These are phyloP conservation scores for Euphrasia confusa DNA, from an alignment of 257 asterid genomes.

Conservation along the genomic window DNA sequence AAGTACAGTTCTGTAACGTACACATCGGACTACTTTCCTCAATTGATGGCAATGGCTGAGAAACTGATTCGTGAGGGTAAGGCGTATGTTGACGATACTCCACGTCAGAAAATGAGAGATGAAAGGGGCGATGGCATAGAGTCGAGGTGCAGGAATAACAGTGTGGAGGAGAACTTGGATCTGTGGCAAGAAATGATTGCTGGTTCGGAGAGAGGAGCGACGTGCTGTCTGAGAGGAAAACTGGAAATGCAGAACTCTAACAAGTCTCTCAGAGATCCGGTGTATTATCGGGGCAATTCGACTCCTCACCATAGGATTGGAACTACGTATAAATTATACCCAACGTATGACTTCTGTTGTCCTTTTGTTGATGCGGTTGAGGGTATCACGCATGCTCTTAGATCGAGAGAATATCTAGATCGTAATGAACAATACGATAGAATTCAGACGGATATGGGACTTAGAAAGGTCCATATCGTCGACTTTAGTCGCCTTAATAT, in stretches of 20 bases:
- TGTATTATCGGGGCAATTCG: constrained; percentile 86
- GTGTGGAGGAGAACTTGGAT: constrained; percentile 63
- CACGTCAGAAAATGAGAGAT: constrained; percentile 71
- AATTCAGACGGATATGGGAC: constrained; percentile 94
- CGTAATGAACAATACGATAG: constrained; percentile 85
- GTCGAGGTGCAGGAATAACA: constrained; percentile 57
- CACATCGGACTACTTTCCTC: constrained; percentile 87
- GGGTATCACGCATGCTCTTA: constrained; percentile 90
- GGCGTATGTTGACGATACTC: constrained; percentile 90
- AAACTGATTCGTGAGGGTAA: constrained; percentile 64
- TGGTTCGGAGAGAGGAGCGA: constrained; percentile 76
- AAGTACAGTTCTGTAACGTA: constrained; percentile 65
- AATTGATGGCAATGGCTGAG: constrained; percentile 89
- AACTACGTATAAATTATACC: constrained; percentile 69
- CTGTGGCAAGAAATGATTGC: constrained; percentile 92
- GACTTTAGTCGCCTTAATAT: constrained; percentile 89
- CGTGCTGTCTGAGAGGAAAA: constrained; percentile 87
- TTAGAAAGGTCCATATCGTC: constrained; percentile 64
- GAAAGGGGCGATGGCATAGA: constrained; percentile 93
- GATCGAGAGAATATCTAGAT: constrained; percentile 95
- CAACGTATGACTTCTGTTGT: constrained; percentile 93
- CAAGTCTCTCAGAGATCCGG: constrained; percentile 93
- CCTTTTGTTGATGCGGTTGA: constrained; percentile 91
- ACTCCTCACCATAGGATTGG: constrained; percentile 96
- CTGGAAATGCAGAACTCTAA: constrained; percentile 88